Conservation (phyloP, 257 asterid species). For the Marsdenia floribunda region DNA sequence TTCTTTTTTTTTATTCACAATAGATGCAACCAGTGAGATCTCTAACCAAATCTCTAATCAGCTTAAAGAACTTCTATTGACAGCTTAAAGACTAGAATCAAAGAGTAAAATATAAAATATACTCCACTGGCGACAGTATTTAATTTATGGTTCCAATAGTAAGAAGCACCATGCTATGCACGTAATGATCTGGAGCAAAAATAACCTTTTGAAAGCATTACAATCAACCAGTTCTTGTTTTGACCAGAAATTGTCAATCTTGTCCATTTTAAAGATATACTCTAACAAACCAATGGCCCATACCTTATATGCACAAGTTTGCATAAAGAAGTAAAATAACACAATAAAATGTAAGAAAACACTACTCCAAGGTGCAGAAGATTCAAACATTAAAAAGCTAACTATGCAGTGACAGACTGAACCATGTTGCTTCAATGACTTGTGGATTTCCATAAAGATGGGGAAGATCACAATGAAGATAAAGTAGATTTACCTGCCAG, state of each 20-base stretch:
- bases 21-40: background rate
- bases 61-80: background rate
- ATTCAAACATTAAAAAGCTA: background rate
- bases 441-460: background rate
- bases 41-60: background rate
- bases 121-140: background rate
- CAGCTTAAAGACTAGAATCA: background rate
- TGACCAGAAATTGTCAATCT: background rate
- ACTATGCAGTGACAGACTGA: background rate
- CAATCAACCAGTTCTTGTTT: background rate
- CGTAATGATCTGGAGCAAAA: background rate
- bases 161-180: background rate
- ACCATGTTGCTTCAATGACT: background rate
- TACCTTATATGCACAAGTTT: background rate
- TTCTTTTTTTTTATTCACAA: background rate
- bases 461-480: background rate
- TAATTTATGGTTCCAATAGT: background rate
- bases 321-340: background rate
- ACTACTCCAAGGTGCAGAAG: background rate
- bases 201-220: background rate
- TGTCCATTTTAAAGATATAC: background rate
- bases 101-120: background rate
- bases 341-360: background rate
- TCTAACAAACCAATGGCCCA: background rate
- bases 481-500: constrained; percentile 37